phyloP scores from a whole-genome alignment of 2,329 filamentous ascomycete genomes.

The Cladosporium oxysporum region DNA sequence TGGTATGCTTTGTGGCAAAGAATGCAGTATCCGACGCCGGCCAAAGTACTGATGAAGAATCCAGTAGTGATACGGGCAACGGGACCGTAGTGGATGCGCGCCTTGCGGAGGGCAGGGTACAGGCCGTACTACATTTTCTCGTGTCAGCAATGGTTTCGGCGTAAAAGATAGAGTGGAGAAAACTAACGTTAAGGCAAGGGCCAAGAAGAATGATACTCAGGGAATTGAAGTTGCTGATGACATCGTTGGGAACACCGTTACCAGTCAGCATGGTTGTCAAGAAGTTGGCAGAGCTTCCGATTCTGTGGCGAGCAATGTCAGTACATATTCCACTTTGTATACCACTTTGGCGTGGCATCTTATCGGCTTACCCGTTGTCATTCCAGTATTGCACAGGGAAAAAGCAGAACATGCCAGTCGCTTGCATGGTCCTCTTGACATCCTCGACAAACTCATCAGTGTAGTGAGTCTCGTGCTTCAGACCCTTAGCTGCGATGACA shows the following conservation, averaged over 20 bases:
- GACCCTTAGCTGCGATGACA: slow-evolving; percentile 25
- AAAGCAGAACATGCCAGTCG: slow-evolving; percentile 63
- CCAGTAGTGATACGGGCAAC: slow-evolving; percentile 53
- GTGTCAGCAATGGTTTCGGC: neutral
- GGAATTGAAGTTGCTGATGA: slow-evolving; percentile 50
- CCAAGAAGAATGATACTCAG: slow-evolving; percentile 48
- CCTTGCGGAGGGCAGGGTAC: slow-evolving; percentile 46
- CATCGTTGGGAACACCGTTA: slow-evolving; percentile 48
- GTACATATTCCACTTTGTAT: neutral
- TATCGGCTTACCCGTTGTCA: slow-evolving; percentile 32
- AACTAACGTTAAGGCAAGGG: slow-evolving; percentile 36
- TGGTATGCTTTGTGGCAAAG: slow-evolving; percentile 52
- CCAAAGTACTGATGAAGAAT: slow-evolving; percentile 51
- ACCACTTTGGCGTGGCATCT: neutral
- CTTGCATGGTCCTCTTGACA: slow-evolving; percentile 63
- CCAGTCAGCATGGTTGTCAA: slow-evolving; percentile 33
- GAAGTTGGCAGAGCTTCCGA: slow-evolving; percentile 29
- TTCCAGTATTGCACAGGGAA: slow-evolving; percentile 47
- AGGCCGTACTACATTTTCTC: slow-evolving; percentile 39
- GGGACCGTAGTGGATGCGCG: slow-evolving; percentile 46
- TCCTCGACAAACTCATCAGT: slow-evolving; percentile 71
- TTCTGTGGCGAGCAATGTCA: slow-evolving; percentile 15
- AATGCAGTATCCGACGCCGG: slow-evolving; percentile 43
- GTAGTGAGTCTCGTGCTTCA: slow-evolving; percentile 48
- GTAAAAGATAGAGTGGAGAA: neutral